Percentiles rank a stretch among this genome's conserved stretches.
Evolutionary conservation across 306 rosid species (phyloP).

Genomic region (Adenanthera pavonina): DNA sequence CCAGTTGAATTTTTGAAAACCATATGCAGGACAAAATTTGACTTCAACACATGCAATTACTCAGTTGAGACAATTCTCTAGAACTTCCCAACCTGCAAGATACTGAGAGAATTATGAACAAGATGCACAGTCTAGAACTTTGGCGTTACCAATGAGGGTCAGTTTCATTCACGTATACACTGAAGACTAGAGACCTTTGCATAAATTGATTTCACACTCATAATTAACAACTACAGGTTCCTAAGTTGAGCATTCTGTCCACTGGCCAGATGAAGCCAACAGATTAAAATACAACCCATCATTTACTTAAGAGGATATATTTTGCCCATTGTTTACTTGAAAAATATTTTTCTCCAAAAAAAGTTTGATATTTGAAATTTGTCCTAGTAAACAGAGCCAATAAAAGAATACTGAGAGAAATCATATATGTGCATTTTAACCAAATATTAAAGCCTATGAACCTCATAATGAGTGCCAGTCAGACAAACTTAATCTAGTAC

Average conservation of each 20-base stretch:
- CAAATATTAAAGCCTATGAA: constrained; percentile 2
- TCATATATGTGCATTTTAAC: not conserved
- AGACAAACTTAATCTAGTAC: constrained; percentile 10
- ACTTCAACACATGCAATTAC: not conserved
- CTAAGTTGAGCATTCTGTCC: not conserved
- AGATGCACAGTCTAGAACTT: constrained; percentile 5
- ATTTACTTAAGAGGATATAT: not conserved
- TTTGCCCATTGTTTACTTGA: not conserved
- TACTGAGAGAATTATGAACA: constrained; percentile 5
- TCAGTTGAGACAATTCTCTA: constrained; percentile 1
- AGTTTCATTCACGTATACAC: constrained; percentile 22
- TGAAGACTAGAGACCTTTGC: not conserved
- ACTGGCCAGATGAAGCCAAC: not conserved
- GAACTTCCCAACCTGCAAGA: not conserved
- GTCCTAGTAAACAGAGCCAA: constrained; percentile 6
- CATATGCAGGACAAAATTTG: not conserved
- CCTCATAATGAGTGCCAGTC: not conserved
- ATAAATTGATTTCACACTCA: constrained; percentile 8
- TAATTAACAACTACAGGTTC: not conserved
- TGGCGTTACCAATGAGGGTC: not conserved
- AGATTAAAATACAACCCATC: not conserved
- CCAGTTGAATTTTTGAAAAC: not conserved
- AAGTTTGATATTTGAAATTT: not conserved
- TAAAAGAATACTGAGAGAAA: not conserved
- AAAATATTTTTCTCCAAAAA: not conserved